Evolutionary conservation across 441 rosid genomes (phyloP).

Genomic region (Flueggea neowawraea): DNA sequence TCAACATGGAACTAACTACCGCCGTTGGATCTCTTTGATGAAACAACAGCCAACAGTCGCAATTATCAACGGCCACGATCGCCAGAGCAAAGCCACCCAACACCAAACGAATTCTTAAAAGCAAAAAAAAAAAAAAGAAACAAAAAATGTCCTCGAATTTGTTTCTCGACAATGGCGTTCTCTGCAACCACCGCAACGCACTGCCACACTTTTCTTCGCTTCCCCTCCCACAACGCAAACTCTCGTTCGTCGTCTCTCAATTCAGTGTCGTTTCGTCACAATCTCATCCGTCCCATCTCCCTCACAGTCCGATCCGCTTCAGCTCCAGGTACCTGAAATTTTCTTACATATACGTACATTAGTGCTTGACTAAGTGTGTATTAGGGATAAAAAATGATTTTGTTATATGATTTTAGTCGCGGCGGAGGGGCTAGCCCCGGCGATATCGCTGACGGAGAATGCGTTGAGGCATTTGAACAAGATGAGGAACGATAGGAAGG

Average conservation of each 20-base stretch:
- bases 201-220: constrained; percentile 32
- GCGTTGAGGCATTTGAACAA: constrained; percentile 80
- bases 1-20: too few species aligned
- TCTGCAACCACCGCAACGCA: constrained; percentile 35
- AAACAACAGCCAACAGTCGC: too few species aligned
- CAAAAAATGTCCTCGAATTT: too few species aligned
- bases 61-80: too few species aligned
- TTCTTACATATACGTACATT: constrained; percentile 2
- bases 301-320: constrained; percentile 57
- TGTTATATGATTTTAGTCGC: constrained; percentile 24
- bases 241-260: constrained; percentile 10
- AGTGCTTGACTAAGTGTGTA: not conserved
- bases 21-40: too few species aligned
- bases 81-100: too few species aligned
- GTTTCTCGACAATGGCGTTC: constrained; percentile 10
- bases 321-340: constrained; percentile 35
- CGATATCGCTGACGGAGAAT: constrained; percentile 63
- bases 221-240: constrained; percentile 6
- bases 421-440: constrained; percentile 60
- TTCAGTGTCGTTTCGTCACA: constrained; percentile 39
- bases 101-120: too few species aligned
- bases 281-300: constrained; percentile 24
- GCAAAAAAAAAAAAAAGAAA: too few species aligned
- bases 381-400: not conserved
- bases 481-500: constrained; percentile 71